phyloP scores from a whole-genome alignment of 192 early-diverging fungal species.

The Spizellomyces punctatus region DNA sequence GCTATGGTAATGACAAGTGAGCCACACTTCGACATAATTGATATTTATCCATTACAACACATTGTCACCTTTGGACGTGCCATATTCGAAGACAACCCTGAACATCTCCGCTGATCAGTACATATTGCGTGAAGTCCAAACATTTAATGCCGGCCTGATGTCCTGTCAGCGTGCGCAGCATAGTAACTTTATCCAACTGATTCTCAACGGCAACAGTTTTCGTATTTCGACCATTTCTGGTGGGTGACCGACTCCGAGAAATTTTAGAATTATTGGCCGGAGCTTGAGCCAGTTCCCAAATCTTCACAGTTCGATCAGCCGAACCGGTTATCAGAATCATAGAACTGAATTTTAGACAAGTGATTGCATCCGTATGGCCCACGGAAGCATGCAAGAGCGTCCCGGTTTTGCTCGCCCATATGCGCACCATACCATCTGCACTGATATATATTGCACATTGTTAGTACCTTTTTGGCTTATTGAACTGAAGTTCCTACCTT shows the following conservation, averaged over 20 bases:
- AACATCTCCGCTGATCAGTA: constrained; percentile 38
- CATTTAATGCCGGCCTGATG: constrained; percentile 41
- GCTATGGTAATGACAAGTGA: constrained; percentile 15
- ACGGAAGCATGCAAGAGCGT: not conserved
- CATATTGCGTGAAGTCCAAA: constrained; percentile 28
- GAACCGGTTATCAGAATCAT: constrained; percentile 33
- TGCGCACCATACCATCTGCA: constrained; percentile 26
- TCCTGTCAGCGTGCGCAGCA: constrained; percentile 37
- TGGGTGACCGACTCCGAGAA: not conserved
- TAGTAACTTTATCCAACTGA: not conserved
- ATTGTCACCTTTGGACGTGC: constrained; percentile 40
- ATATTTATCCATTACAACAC: constrained; percentile 5
- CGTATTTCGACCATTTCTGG: not conserved
- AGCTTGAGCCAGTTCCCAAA: constrained; percentile 22
- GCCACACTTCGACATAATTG: not conserved
- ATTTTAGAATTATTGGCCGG: not conserved
- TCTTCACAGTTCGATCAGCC: constrained; percentile 35
- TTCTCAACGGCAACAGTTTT: not conserved
- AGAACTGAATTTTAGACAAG: constrained; percentile 22
- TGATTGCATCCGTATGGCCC: constrained; percentile 33
- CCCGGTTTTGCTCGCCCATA: constrained; percentile 29
- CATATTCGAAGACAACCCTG: constrained; percentile 36
- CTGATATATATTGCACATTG: not conserved
- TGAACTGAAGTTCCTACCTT: constrained; percentile 4
- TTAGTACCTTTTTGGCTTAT: too few species aligned